Percentiles rank a stretch among this genome's conserved stretches.
Evolutionary conservation across 345 rosid genomes (phyloP).

Genomic region (Arabidopsis arenosa): DNA sequence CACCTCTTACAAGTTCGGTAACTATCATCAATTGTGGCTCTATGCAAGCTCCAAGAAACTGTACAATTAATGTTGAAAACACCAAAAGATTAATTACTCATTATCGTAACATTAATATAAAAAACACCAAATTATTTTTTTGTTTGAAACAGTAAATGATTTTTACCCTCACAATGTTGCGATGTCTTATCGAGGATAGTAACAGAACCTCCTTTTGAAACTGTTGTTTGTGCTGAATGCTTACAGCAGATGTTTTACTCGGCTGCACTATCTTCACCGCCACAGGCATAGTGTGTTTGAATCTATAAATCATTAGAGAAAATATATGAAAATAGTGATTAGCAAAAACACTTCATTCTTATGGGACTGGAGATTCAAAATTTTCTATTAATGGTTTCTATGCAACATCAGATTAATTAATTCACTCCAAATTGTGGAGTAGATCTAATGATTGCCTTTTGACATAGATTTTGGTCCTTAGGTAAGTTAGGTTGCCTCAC

Average conservation of each 20-base stretch:
- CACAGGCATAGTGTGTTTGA: constrained; percentile 43
- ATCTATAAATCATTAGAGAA: constrained; percentile 21
- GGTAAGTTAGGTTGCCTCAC: background rate
- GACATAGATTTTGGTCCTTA: background rate
- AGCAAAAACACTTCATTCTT: background rate
- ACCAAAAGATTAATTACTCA: background rate
- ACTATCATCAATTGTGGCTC: constrained; percentile 63
- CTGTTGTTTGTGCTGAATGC: constrained; percentile 44
- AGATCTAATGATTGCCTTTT: constrained; percentile 5
- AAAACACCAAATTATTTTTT: background rate
- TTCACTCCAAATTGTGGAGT: background rate
- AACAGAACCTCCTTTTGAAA: constrained; percentile 65
- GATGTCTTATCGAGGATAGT: constrained; percentile 55
- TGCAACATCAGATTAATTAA: background rate
- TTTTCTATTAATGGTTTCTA: background rate
- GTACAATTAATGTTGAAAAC: background rate
- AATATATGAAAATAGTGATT: background rate
- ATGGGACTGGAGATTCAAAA: background rate
- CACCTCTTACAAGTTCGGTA: constrained; percentile 62
- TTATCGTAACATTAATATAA: background rate
- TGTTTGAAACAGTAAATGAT: too few species aligned
- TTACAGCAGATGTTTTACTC: constrained; percentile 41
- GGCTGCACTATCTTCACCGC: constrained; percentile 65
- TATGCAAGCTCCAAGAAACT: constrained; percentile 66
- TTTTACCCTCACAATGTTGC: constrained; percentile 59